Conservation (phyloP, 495 filamentous ascomycete genomes). For the Penicillium cosmopolitanum region DNA sequence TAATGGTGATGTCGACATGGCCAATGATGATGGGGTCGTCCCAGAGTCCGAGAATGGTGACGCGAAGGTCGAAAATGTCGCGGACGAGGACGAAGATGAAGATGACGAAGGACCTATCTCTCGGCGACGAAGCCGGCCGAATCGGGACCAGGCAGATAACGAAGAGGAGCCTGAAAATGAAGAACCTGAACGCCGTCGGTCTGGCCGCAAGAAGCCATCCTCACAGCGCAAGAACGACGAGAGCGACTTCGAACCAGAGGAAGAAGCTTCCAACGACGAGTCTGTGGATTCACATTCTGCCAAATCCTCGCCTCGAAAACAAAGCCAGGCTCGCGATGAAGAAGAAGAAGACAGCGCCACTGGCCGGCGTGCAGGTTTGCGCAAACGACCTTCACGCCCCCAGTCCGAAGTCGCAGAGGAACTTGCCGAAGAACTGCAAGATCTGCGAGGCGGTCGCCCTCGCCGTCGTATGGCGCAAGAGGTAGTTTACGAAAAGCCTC, state of each 20-base stretch:
- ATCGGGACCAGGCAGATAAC: constrained; percentile 35
- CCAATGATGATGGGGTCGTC: constrained; percentile 50
- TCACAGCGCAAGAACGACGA: constrained; percentile 68
- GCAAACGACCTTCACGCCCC: constrained; percentile 53
- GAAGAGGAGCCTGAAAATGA: constrained; percentile 32
- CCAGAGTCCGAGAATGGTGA: constrained; percentile 56
- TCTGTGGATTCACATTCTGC: constrained; percentile 60
- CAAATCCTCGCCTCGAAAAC: constrained; percentile 26
- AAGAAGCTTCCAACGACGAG: constrained; percentile 63
- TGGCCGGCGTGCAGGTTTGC: constrained; percentile 55
- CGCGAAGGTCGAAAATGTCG: constrained; percentile 29
- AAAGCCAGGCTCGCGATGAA: constrained; percentile 10
- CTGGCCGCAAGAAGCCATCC: constrained; percentile 50
- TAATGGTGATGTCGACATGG: constrained; percentile 44
- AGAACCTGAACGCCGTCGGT: constrained; percentile 50
- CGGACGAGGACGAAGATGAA: constrained; percentile 62
- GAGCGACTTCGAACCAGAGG: constrained; percentile 85
- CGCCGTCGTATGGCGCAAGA: constrained; percentile 56
- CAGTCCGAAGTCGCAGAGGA: constrained; percentile 68
- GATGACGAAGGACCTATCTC: constrained; percentile 68
- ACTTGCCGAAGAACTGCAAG: constrained; percentile 75
- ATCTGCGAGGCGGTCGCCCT: constrained; percentile 61
- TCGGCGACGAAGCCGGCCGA: constrained; percentile 52
- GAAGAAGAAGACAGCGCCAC: constrained; percentile 54
- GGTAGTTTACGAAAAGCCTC: constrained; percentile 60